These are phyloP conservation scores for Wallemia hederae DNA, from an alignment of 1,284 basidiomycete genomes.

Conservation along the genomic window DNA sequence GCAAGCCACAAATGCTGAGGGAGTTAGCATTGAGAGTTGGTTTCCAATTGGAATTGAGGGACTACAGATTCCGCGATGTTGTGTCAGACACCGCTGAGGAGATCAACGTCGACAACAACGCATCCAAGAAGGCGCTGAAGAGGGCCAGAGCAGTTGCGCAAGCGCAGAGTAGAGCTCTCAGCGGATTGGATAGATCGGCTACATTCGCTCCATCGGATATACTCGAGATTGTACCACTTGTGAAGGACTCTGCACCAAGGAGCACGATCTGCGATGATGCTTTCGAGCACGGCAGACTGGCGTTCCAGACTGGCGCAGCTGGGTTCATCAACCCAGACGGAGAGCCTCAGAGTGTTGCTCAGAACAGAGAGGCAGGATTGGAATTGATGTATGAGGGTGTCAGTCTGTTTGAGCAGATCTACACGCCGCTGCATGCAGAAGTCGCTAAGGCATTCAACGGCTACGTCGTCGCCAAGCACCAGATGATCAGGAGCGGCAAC, in stretches of 20 bases:
- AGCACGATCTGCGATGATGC: conserved; percentile 24
- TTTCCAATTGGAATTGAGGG: conserved; percentile 23
- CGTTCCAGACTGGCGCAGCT: conserved; percentile 19
- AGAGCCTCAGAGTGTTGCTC: background rate
- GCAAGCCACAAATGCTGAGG: conserved; percentile 21
- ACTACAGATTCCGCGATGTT: conserved; percentile 19
- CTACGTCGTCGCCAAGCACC: conserved; percentile 21
- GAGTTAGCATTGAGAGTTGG: conserved; percentile 23
- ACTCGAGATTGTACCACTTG: conserved; percentile 22
- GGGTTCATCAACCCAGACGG: background rate
- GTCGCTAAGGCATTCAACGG: conserved; percentile 23
- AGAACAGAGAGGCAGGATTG: conserved; percentile 20
- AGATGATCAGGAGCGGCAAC: conserved; percentile 12
- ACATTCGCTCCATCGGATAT: conserved; percentile 24
- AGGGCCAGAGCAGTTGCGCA: conserved; percentile 11
- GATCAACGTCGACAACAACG: conserved; percentile 9
- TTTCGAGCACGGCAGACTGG: conserved; percentile 22
- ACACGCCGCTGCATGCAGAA: conserved; percentile 26
- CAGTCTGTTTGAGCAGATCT: conserved; percentile 26
- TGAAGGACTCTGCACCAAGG: conserved; percentile 22
- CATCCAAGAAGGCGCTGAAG: conserved; percentile 15
- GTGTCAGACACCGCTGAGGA: conserved; percentile 5
- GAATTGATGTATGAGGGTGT: conserved; percentile 25
- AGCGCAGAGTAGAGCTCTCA: conserved; percentile 1
- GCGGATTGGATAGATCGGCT: conserved; percentile 7